Evolutionary conservation across 352 stramenopile genomes (phyloP), one percentile per base, ranked within the genome.

Genomic region (Globisporangium mamillatum): DNA sequence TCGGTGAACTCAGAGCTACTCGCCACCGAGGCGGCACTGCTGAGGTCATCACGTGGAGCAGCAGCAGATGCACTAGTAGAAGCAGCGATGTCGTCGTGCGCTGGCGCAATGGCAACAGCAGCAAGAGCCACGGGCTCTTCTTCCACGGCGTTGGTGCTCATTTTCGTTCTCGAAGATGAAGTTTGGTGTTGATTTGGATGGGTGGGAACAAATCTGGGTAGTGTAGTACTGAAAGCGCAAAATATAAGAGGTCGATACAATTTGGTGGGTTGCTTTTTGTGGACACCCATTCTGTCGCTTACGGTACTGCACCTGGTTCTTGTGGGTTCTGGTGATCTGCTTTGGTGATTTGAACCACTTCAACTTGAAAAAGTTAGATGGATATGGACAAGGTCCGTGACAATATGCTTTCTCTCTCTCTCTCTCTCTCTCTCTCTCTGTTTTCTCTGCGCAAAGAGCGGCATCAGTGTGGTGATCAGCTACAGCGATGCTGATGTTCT

Each of bases 1-100:
- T n/a, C 50, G 3, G 14, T 38, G 50, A 50, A 16, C 41, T 50
- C 41, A 16, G 41, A 50, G 41, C n/a, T 60, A 48, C 32, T 60
- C 12, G 16, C 25, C 10, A 64, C 38, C 14, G 59, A 55, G 36
- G 38, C 59, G 16, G 59, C 59, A 24, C 38, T 64, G 38, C 59
- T 64, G 36, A 53, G 12, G 29, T 27, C 59, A 22, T 64, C 59
- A 12, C 16, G 9, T 27, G 59, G 29, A 54, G 24, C 24, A n/a
- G 54, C 1, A 38, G 22, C 41, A 18, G 54, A n/a, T 27, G 54
- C n/a, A 18, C 25, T 5, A 24, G 9, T 18, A 24, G 25, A 20
- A 27, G 29, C 52, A 57, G 52, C 29, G 29, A 60, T 60, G 29
- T 60, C 55, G 25, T 46, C 55, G 20, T 20, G 27, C 55, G 27